A percentile compares a stretch with the other conserved stretches of the same genome.
Evolutionary conservation across 305 asterid genomes (phyloP).

Genomic region (Andrographis paniculata): DNA sequence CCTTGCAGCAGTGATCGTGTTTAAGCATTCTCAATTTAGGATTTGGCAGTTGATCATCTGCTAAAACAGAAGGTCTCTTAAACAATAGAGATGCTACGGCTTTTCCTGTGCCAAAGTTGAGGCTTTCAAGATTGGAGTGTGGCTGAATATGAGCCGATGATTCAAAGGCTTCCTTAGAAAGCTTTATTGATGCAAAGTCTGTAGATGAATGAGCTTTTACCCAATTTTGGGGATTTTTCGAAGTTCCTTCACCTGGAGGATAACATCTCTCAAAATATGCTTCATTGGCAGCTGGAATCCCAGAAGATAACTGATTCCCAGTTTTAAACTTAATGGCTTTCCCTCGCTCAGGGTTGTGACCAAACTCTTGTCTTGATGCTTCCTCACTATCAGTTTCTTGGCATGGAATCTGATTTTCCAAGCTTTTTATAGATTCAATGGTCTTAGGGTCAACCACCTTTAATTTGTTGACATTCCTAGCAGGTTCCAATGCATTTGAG

Average conservation of each 20-base stretch:
- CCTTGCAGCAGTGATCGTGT: constrained; percentile 18
- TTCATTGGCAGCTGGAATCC: constrained; percentile 9
- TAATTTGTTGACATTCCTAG: not conserved
- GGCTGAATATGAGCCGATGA: constrained; percentile 29
- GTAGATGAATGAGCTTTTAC: constrained; percentile 24
- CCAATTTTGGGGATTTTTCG: constrained; percentile 23
- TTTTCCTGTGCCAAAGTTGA: constrained; percentile 24
- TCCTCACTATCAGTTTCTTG: constrained; percentile 13
- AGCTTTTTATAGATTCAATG: constrained; percentile 2
- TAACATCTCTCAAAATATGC: constrained; percentile 2
- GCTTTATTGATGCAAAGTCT: constrained; percentile 16
- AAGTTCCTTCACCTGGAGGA: constrained; percentile 22
- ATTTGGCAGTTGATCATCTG: constrained; percentile 24
- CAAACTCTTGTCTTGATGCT: constrained; percentile 14
- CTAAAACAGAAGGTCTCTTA: constrained; percentile 18
- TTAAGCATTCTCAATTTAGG: constrained; percentile 16
- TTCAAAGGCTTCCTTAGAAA: constrained; percentile 23
- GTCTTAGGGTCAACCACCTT: not conserved
- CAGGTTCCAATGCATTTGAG: constrained; percentile 28
- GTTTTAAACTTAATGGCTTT: constrained; percentile 11
- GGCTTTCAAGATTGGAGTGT: constrained; percentile 21
- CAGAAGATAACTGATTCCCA: constrained; percentile 14
- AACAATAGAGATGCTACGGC: constrained; percentile 17
- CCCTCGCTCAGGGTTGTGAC: constrained; percentile 13
- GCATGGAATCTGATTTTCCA: constrained; percentile 19